A percentile compares a stretch with the other conserved stretches of the same genome.
phyloP scores from a whole-genome alignment of 495 filamentous ascomycete species.

The Penicillium maclennaniae region DNA sequence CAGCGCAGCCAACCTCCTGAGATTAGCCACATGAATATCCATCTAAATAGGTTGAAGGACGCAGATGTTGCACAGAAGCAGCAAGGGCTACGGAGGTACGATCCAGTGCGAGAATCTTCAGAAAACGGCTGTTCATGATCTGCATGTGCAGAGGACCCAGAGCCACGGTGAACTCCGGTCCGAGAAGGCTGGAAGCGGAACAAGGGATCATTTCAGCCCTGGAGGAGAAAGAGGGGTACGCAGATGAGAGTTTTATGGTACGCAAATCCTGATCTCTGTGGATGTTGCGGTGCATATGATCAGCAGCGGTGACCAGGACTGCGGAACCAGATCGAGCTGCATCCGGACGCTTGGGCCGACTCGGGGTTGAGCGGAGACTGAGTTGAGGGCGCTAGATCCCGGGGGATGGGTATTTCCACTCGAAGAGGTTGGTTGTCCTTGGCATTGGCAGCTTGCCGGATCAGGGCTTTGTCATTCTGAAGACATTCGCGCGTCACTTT shows the following conservation, averaged over 20 bases:
- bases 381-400: neutral
- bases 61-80: slow-evolving; percentile 1
- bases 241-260: neutral
- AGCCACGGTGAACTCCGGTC: neutral
- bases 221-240: slow-evolving; percentile 1
- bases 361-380: slow-evolving; percentile 2
- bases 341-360: slow-evolving; percentile 4
- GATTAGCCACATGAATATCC: neutral
- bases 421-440: slow-evolving; percentile 1
- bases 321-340: slow-evolving; percentile 10
- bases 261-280: neutral
- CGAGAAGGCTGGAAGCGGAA: neutral
- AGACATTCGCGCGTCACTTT: too few relatives aligned
- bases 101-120: neutral
- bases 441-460: neutral
- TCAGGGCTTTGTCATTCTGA: too few relatives aligned
- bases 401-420: neutral
- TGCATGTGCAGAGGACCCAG: neutral
- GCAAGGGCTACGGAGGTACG: neutral
- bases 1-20: slow-evolving; percentile 9
- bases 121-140: neutral
- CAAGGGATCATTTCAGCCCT: slow-evolving; percentile 5
- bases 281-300: slow-evolving; percentile 12
- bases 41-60: neutral
- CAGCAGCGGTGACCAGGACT: slow-evolving; percentile 12